Evolutionary conservation across 2,329 filamentous ascomycete species (phyloP), one percentile per base, ranked within the genome.

Genomic region (Verticillium klebahnii): DNA sequence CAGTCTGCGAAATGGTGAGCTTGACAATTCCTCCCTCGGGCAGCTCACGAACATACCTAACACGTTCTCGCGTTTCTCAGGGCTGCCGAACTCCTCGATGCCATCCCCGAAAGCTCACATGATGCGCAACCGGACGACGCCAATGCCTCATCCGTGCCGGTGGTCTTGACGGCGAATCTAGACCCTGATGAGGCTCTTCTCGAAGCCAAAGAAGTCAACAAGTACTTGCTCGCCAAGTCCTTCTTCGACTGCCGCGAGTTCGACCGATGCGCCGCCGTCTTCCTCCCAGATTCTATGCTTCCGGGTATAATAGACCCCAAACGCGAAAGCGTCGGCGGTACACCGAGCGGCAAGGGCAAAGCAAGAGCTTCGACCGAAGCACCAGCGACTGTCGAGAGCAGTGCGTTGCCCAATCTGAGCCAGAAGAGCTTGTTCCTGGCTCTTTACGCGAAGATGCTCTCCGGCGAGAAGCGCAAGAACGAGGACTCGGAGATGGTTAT

Each of bases 401-500:
- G 71, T 7, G 66, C 71, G 2, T 69, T 87, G 17, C 86, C 86
- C 2, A 77, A 76, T 59, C 73, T 97, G 59, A 97, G 93, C 72
- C 93, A 97, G 73, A 96, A 94, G 76, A 93, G 94, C 59, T 77
- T 98, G 23, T 99, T 99, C 71, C 82, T 99, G 12, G 90, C 93
- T 0, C 80, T 98, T 4, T 99, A 99, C 70, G 92, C 95, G 55
- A 96, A 94, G 71, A 93, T 93, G 72, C 85, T 98, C 66, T 90
- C 93, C 0, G 95, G 95, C 1, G 95, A 99, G 80, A 97, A 98
- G 80, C 88, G 92, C 66, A 97, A 94, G 75, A 92, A 97, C 69
- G 95, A 99, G 75, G 94, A 98, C 62, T 92, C 91, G 25, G 95
- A 99, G 77, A 97, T 97, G 90, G 91, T 99, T 58, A 87, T 98